A percentile compares a stretch with the other conserved stretches of the same genome.
phyloP scores from a whole-genome alignment of 805 yeast species.

The Kodamaea kaohsiungensis region DNA sequence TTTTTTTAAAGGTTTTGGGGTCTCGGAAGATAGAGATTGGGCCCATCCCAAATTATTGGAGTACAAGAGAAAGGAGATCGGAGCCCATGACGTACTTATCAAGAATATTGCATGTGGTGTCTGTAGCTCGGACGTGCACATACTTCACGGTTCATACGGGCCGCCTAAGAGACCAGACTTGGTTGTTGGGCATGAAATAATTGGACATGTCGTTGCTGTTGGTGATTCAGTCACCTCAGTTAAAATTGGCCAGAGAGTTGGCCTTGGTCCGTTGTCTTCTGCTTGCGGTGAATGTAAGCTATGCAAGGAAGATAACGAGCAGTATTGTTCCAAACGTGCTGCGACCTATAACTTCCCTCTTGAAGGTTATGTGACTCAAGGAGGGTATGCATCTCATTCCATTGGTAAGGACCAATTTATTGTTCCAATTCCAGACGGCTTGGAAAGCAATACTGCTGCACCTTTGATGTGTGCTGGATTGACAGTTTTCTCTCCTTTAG shows the following conservation, averaged over 20 bases:
- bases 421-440: slow-evolving; percentile 48
- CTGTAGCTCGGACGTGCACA: slow-evolving; percentile 60
- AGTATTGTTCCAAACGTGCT: slow-evolving; percentile 51
- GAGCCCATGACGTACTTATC: slow-evolving; percentile 50
- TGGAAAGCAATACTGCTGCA: slow-evolving; percentile 44
- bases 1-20: slow-evolving; percentile 35
- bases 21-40: slow-evolving; percentile 29
- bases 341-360: slow-evolving; percentile 49
- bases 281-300: slow-evolving; percentile 63
- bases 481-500: slow-evolving; percentile 53
- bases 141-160: slow-evolving; percentile 53
- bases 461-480: slow-evolving; percentile 60
- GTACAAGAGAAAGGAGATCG: slow-evolving; percentile 26
- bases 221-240: slow-evolving; percentile 53
- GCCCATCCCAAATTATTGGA: slow-evolving; percentile 31
- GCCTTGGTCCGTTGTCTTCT: slow-evolving; percentile 69
- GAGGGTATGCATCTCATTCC: slow-evolving; percentile 52
- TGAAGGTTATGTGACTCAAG: slow-evolving; percentile 33
- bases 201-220: slow-evolving; percentile 57
- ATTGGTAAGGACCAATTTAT: slow-evolving; percentile 45
- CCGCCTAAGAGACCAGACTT: slow-evolving; percentile 34
- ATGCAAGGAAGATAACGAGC: slow-evolving; percentile 40
- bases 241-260: slow-evolving; percentile 73
- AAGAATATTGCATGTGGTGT: slow-evolving; percentile 63
- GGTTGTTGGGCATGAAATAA: slow-evolving; percentile 63